phyloP scores from a whole-genome alignment of 129 eudicot genomes.

The Pseudognaphalium luteoalbum region DNA sequence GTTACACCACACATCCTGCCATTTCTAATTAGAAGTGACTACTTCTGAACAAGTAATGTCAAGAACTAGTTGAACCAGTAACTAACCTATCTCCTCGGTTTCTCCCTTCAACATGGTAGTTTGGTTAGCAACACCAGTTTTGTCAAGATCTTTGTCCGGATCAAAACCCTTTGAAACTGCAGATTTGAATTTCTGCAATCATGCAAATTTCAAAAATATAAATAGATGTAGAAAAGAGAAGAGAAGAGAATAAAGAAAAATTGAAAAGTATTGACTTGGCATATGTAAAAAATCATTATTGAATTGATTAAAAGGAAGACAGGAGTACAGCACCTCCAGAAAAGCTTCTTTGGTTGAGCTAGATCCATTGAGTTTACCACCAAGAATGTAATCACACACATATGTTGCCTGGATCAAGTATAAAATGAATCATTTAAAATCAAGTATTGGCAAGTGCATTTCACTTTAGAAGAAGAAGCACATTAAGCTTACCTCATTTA shows the following conservation, averaged over 20 bases:
- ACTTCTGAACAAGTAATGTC: slow-evolving; percentile 1
- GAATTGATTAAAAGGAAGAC: background rate
- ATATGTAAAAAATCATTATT: slow-evolving; percentile 11
- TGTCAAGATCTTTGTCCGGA: slow-evolving; percentile 80
- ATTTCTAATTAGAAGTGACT: background rate
- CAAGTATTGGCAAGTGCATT: background rate
- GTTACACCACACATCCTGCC: background rate
- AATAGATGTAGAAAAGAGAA: background rate
- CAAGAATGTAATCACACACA: slow-evolving; percentile 96
- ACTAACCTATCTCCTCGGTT: slow-evolving; percentile 95
- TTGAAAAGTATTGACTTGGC: background rate
- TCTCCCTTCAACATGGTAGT: slow-evolving; percentile 99
- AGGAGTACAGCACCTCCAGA: slow-evolving; percentile 51
- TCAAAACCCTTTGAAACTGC: slow-evolving; percentile 88
- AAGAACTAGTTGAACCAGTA: background rate
- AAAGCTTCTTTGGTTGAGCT: slow-evolving; percentile 94
- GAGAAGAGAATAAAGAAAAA: background rate
- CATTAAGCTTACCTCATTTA: slow-evolving; percentile 62
- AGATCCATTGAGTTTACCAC: slow-evolving; percentile 86
- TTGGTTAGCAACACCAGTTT: slow-evolving; percentile 93
- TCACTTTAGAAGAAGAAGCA: slow-evolving; percentile 4
- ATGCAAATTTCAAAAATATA: slow-evolving; percentile 20
- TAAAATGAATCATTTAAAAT: slow-evolving; percentile 3
- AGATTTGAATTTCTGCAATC: slow-evolving; percentile 80
- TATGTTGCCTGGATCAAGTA: slow-evolving; percentile 64